phyloP scores from a whole-genome alignment of 306 rosid species.

The Boehmeria nivea region DNA sequence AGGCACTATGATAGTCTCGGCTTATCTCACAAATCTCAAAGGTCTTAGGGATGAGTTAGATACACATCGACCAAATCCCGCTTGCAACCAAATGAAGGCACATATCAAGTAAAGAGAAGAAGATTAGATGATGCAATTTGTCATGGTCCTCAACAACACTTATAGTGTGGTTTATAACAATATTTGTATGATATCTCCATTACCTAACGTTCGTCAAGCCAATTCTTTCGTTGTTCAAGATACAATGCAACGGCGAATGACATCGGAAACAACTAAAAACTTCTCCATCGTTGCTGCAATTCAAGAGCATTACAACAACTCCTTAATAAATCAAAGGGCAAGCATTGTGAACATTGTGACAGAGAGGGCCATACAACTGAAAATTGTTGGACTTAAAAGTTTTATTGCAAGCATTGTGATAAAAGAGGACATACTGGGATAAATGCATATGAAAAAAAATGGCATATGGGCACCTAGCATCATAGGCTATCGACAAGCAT shows the following conservation, averaged over 20 bases:
- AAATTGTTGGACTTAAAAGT: conserved; percentile 15
- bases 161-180: conserved; percentile 1
- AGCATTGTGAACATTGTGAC: conserved; percentile 17
- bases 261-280: neutral
- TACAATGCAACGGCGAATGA: conserved; percentile 16
- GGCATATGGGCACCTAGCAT: conserved; percentile 2
- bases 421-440: conserved; percentile 14
- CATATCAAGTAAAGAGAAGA: conserved; percentile 15
- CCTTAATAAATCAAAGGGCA: neutral
- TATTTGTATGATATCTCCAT: conserved; percentile 23
- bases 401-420: conserved; percentile 17
- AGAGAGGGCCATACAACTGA: conserved; percentile 26
- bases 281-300: conserved; percentile 17
- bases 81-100: conserved; percentile 20
- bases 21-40: conserved; percentile 17
- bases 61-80: neutral
- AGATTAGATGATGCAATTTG: conserved; percentile 23
- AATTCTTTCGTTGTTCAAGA: conserved; percentile 9
- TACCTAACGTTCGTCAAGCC: conserved; percentile 20
- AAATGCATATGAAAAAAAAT: conserved; percentile 17
- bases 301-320: conserved; percentile 8
- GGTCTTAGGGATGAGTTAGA: conserved; percentile 3
- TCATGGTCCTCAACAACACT: conserved; percentile 25
- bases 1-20: conserved; percentile 7
- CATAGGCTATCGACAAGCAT: neutral